These are phyloP conservation scores for Coniochaeta hoffmannii DNA, from an alignment of 2,329 filamentous ascomycete genomes.

Conservation along the genomic window DNA sequence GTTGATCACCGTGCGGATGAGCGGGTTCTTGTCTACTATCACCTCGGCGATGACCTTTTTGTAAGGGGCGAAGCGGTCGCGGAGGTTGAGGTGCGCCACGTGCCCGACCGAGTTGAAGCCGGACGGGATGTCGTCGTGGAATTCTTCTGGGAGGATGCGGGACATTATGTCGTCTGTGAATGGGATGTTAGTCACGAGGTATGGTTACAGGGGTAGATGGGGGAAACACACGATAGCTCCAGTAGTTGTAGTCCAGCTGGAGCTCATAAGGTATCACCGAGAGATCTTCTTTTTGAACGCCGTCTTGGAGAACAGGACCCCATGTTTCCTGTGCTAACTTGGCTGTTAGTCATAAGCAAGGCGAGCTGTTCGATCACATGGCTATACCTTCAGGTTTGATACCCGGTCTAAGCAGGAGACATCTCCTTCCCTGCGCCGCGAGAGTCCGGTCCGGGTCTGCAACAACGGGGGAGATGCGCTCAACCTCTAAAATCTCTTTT, in stretches of 20 bases:
- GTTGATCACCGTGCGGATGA: slow-evolving; percentile 86
- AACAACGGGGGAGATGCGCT: slow-evolving; percentile 56
- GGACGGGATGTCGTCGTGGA: slow-evolving; percentile 72
- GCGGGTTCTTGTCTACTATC: slow-evolving; percentile 80
- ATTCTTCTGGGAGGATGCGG: slow-evolving; percentile 71
- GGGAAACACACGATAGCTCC: slow-evolving; percentile 61
- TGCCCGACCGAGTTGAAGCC: slow-evolving; percentile 89
- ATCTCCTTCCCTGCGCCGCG: slow-evolving; percentile 50
- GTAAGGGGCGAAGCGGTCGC: slow-evolving; percentile 75
- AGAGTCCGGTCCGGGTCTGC: slow-evolving; percentile 51
- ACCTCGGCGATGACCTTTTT: slow-evolving; percentile 81
- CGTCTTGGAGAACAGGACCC: slow-evolving; percentile 61
- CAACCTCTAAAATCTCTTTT: slow-evolving; percentile 57
- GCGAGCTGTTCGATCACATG: neutral
- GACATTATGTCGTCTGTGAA: slow-evolving; percentile 68
- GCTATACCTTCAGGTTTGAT: slow-evolving; percentile 44
- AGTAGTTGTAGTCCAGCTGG: slow-evolving; percentile 74
- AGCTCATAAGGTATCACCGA: slow-evolving; percentile 69
- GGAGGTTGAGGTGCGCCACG: slow-evolving; percentile 87
- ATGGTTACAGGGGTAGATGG: neutral
- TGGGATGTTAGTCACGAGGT: neutral
- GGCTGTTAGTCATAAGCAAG: neutral
- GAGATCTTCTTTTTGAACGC: slow-evolving; percentile 61
- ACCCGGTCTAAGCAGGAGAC: slow-evolving; percentile 50
- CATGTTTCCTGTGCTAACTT: slow-evolving; percentile 61